phyloP scores from a whole-genome alignment of 306 rosid genomes.

The Trifolium dubium region DNA sequence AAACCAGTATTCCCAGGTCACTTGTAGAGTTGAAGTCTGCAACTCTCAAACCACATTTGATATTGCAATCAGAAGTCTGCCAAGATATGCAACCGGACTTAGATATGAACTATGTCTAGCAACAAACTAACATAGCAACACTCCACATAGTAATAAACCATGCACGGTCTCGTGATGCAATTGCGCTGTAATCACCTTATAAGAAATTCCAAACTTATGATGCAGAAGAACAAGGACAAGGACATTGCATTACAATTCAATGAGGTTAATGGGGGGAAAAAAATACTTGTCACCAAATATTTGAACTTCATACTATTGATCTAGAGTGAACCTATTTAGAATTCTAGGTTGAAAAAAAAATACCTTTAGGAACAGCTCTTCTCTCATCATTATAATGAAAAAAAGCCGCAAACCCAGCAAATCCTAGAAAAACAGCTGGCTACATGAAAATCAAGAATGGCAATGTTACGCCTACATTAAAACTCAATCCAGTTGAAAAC shows the following conservation, averaged over 20 bases:
- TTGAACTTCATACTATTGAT: slow-evolving; percentile 14
- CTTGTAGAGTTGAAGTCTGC: neutral
- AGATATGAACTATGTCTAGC: slow-evolving; percentile 4
- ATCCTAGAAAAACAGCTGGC: slow-evolving; percentile 71
- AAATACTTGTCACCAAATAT: neutral
- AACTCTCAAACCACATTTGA: neutral
- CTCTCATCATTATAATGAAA: slow-evolving; percentile 81
- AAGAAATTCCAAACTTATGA: neutral
- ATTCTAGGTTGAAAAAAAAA: neutral
- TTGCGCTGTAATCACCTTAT: too few species aligned
- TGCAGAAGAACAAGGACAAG: slow-evolving; percentile 16
- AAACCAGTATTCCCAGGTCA: neutral
- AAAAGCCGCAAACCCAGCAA: slow-evolving; percentile 72
- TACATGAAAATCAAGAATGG: slow-evolving; percentile 45
- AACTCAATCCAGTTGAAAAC: slow-evolving; percentile 21
- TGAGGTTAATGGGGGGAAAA: neutral
- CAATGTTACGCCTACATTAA: neutral
- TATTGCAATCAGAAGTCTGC: neutral
- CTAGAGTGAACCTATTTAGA: neutral
- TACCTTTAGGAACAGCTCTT: slow-evolving; percentile 82
- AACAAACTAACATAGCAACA: neutral
- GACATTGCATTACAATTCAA: neutral
- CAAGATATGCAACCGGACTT: neutral
- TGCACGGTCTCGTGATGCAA: neutral
- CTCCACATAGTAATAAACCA: slow-evolving; percentile 1